These are phyloP conservation scores for Talaromyces stipitatus DNA, from an alignment of 495 filamentous ascomycete genomes.

Conservation along the genomic window DNA sequence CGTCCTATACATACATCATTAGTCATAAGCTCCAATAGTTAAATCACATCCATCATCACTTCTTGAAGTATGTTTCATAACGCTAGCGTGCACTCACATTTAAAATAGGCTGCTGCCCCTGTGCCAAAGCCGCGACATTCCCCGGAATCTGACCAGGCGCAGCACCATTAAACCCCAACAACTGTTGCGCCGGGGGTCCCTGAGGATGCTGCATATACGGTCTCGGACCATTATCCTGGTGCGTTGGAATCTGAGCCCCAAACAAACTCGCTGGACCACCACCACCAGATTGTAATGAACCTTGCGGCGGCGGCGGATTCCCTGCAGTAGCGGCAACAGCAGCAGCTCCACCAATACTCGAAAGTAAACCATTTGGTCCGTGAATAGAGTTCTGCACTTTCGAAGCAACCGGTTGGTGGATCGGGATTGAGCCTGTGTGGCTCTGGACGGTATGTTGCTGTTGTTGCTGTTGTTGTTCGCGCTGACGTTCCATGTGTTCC, in stretches of 20 bases:
- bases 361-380: conserved; percentile 78
- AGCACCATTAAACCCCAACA: conserved; percentile 48
- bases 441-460: conserved; percentile 69
- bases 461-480: too few species aligned
- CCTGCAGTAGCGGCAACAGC: conserved; percentile 32
- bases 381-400: conserved; percentile 73
- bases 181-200: conserved; percentile 48
- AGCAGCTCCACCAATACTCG: conserved; percentile 56
- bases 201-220: conserved; percentile 58
- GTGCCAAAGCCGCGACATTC: conserved; percentile 54
- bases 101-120: conserved; percentile 92
- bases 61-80: too few species aligned
- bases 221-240: conserved; percentile 50
- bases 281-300: conserved; percentile 58
- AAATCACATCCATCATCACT: too few species aligned
- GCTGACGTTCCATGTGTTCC: conserved; percentile 41
- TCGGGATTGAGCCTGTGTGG: conserved; percentile 72
- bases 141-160: conserved; percentile 39
- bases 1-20: conserved; percentile 55
- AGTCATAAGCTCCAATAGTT: too few species aligned
- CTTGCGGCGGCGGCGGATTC: conserved; percentile 37
- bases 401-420: conserved; percentile 87
- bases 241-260: conserved; percentile 52
- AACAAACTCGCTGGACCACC: conserved; percentile 59
- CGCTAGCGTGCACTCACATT: conserved; percentile 76